Base-by-base conservation (phyloP, 345 rosid species). In the Trapa bicornis region DNA sequence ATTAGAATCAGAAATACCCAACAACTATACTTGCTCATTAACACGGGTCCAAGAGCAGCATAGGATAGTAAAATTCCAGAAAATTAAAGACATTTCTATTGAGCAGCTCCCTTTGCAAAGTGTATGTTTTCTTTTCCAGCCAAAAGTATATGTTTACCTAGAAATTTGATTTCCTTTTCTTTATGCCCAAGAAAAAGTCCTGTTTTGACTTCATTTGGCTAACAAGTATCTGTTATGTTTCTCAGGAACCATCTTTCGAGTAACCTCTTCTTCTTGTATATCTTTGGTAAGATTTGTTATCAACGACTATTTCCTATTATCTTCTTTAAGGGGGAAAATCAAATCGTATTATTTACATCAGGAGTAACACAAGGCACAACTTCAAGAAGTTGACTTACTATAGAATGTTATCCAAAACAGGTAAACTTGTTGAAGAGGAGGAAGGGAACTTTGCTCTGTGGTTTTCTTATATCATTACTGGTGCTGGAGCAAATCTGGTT, bases 361-460 rank as follows among this genome's bases (percentile, higher is more conserved):
- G 17, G 54, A 50, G 4, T 48, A 11, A 16, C 56, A 50, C n/a
- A 50, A 15, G 17, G 48, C 48, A 45, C 12, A 0, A 45, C 8
- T 45, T 45, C 11, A 45, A 45, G 48, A 6, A 45, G 48, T 13
- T 45, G 48, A 45, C 11, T 45, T 45, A 45, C 48, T 15, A 32
- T 5, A 50, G 14, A 66, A 64, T 75, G 54, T 53, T 11, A 6
- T 72, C 66, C 17, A 32, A 62, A 72, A 70, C 74, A 93, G 98
- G 97, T 78, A 89, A 93, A 79, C 90, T 93, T 7, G 90, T 88
- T 76, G 97, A 89, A 80, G 98, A 93, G 78, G 97, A 93, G 82
- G 97, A 89, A 77, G 96, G 96, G 57, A 88, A 70, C 67, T 80
- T 90, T 33, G 96, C 77, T 10, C 70, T 89, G 80, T 90, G 98